Percentiles rank a stretch among this genome's conserved stretches.
phyloP scores from a whole-genome alignment of 768 basidiomycete species.

The Boletus subparvulus region DNA sequence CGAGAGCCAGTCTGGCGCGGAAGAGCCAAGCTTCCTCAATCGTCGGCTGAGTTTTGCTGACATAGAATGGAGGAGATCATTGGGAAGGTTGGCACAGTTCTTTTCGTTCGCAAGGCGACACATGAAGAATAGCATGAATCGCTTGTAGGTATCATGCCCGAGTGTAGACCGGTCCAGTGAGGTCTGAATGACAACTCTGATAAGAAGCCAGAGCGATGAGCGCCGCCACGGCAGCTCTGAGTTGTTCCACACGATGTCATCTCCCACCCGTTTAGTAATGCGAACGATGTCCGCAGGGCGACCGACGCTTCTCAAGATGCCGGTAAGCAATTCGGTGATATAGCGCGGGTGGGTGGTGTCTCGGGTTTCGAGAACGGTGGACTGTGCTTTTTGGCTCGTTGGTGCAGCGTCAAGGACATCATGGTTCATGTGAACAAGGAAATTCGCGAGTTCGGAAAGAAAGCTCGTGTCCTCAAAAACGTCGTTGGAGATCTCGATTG shows the following conservation, averaged over 20 bases:
- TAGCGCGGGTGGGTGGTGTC: constrained; percentile 46
- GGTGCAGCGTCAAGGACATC: constrained; percentile 37
- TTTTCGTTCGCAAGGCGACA: constrained; percentile 12
- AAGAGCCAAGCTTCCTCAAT: constrained; percentile 35
- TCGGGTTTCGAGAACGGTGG: constrained; percentile 36
- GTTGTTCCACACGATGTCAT: constrained; percentile 45
- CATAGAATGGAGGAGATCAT: constrained; percentile 39
- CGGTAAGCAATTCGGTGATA: constrained; percentile 48
- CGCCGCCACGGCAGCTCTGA: constrained; percentile 47
- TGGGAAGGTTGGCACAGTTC: constrained; percentile 9
- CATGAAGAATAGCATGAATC: constrained; percentile 35
- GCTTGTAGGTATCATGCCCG: constrained; percentile 28
- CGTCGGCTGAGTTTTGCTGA: constrained; percentile 39
- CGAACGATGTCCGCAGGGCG: constrained; percentile 28
- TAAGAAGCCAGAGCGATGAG: constrained; percentile 49
- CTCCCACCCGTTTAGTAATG: constrained; percentile 44
- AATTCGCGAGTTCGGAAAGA: constrained; percentile 35
- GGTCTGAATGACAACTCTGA: constrained; percentile 47
- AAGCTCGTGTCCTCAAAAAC: constrained; percentile 32
- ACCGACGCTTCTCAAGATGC: constrained; percentile 44
- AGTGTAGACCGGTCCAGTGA: constrained; percentile 23
- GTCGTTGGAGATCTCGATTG: constrained; percentile 36
- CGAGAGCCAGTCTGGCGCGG: constrained; percentile 17
- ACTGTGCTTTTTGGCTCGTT: constrained; percentile 39
- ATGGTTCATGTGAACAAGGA: constrained; percentile 36